Conservation (phyloP, 129 eudicot species). For the Sambucus nigra region DNA sequence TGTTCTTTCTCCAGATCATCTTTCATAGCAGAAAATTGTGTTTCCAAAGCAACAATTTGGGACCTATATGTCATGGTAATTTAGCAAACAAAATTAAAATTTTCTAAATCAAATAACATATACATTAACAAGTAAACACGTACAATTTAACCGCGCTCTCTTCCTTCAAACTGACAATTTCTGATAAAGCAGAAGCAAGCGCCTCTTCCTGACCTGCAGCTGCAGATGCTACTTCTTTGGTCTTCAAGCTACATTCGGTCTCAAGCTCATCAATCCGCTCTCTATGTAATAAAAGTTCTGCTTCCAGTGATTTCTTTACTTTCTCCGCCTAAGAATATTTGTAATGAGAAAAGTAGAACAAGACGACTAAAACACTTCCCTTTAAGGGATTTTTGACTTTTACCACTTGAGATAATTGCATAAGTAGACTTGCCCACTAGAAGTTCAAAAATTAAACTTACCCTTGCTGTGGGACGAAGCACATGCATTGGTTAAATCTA, state of each 20-base stretch:
- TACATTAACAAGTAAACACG: not conserved
- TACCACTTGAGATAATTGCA: too few relatives aligned
- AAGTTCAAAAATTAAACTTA: too few relatives aligned
- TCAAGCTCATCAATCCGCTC: constrained; percentile 56
- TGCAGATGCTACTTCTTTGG: constrained; percentile 57
- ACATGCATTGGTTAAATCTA: too few relatives aligned
- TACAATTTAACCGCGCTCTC: constrained; percentile 35
- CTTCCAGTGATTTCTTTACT: constrained; percentile 56
- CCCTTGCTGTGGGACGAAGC: too few relatives aligned
- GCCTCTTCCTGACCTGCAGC: constrained; percentile 65
- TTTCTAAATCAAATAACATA: not conserved
- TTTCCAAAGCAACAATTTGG: constrained; percentile 43
- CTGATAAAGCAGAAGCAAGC: constrained; percentile 46
- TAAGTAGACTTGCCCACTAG: too few relatives aligned
- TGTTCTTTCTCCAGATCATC: constrained; percentile 74
- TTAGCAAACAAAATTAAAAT: not conserved
- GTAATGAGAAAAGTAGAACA: not conserved
- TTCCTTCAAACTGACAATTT: constrained; percentile 53
- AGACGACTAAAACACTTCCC: too few relatives aligned
- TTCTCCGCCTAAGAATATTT: constrained; percentile 37
- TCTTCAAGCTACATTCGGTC: constrained; percentile 45
- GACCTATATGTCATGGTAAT: constrained; percentile 15
- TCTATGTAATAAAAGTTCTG: constrained; percentile 51
- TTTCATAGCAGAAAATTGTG: constrained; percentile 48
- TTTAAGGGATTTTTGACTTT: too few relatives aligned